Base-by-base conservation (phyloP, 768 basidiomycete species). In the Pisolithus albus region DNA sequence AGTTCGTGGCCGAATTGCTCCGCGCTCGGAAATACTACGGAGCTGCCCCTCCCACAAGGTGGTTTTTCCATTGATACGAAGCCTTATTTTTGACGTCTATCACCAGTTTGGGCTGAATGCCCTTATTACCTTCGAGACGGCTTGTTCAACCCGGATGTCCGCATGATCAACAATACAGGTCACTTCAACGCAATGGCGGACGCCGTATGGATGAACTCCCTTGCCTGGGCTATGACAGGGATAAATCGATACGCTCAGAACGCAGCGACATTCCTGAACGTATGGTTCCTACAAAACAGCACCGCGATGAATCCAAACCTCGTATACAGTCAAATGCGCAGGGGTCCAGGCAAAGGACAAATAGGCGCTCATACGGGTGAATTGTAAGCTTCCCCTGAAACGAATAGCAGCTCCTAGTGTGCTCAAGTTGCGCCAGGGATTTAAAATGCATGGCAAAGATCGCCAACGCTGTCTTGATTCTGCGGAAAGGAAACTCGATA, bases 1-100 rank as follows among this genome's bases (percentile, higher is more conserved):
- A 82, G 81, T 53, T 78, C 71, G 64, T 84, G 83, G 83, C 82
- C 83, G 0, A 72, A 84, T 60, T 86, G 84, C 59, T 72, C 75
- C 10, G 64, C 66, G 5, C 80, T 76, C 30, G 76, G 75, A 7
- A 84, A 84, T 62, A 81, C 75, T 3, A 82, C 80, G 3, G 77
- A 64, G 50, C 65, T 85, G 23, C 70, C 81, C 3, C 72, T 71
- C 1, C 68, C 82, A 58, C 62, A 82, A 71, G 67, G 82, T 82
- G 43, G 58, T 36, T 8, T 24, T 38, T 28, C 37, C 34, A 16
- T 13, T 15, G 18, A 19, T 46, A 4, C 30, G 8, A 28, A 9
- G 18, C 21, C 13, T 26, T 39, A n/a, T 45, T 39, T 45, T 49
- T 15, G 21, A 34, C 7, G 5, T 38, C 40, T 42, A n/a, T 19